Base-by-base conservation (phyloP, 805 yeast species). In the Candida arabinofermentans region DNA sequence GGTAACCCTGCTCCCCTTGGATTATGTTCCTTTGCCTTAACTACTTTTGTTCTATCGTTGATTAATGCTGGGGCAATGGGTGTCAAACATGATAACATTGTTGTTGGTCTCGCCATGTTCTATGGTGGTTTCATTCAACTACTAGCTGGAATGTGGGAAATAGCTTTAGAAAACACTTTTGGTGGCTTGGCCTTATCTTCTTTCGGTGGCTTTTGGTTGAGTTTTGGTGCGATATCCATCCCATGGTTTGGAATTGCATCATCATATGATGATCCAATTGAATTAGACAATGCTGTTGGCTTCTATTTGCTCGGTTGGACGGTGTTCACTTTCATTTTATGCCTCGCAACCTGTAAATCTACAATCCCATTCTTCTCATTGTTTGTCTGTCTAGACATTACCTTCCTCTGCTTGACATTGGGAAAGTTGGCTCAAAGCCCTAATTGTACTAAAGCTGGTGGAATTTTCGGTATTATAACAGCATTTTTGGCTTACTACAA, bases 1-100 rank as follows among this genome's bases (percentile, higher is more conserved):
- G 90, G 83, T 43, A 83, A 83, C 53, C 90, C 91, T 21, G 85
- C 84, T 33, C 90, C 90, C 14, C 65, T 83, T 47, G 91, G 90
- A 10, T 66, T 83, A 42, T 75, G 80, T 30, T 86, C 83, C 16
- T 83, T 83, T 62, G 86, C 86, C n/a, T 64, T 79, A 50, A 77
- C 85, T 17, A 77, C 84, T 34, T 77, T 83, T 59, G 83, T 81
- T 23, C 69, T 83, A 27, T 77, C 86, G 2, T 56, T 83, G 53
- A 67, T 77, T 41, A 83, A 83, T 56, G 73, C 76, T 24, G 77
- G 75, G 31, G 86, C 86, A 9, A 77, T 83, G 68, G 86, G 87
- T 36, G 84, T 81, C 33, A 66, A 71, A 8, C 72, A 76, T 35
- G 75, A 77, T 24, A 76, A 78, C 45, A 65, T 83, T 37, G 80